phyloP scores from a whole-genome alignment of 2,329 filamentous ascomycete genomes.

The Cercospora sojina region DNA sequence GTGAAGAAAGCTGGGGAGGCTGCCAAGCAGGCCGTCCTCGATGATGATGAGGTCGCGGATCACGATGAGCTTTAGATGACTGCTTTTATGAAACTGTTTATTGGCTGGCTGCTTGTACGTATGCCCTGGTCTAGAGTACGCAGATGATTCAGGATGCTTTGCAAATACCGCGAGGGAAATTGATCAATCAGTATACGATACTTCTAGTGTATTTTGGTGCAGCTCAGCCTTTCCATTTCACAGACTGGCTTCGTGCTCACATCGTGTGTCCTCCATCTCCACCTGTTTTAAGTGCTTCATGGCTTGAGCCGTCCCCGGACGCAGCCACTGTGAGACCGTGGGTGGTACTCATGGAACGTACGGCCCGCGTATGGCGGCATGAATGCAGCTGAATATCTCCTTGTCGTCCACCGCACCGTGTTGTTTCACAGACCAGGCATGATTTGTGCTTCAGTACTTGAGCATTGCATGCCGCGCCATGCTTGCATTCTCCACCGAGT shows the following conservation, averaged over 20 bases:
- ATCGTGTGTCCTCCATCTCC: background rate
- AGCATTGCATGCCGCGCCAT: background rate
- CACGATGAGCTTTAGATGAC: constrained; percentile 75
- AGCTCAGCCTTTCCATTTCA: background rate
- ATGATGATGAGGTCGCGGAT: constrained; percentile 40
- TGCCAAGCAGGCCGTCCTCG: constrained; percentile 33
- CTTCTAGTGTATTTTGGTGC: background rate
- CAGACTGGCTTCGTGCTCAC: background rate
- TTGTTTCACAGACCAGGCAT: background rate
- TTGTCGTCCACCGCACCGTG: background rate
- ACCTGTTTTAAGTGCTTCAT: background rate
- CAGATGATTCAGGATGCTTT: background rate
- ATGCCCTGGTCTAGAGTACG: constrained; percentile 7
- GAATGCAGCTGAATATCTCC: background rate
- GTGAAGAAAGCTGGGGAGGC: constrained; percentile 42
- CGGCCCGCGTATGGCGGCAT: background rate
- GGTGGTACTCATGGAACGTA: background rate
- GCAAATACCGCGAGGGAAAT: background rate
- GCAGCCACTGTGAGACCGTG: background rate
- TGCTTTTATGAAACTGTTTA: background rate
- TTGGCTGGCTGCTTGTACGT: constrained; percentile 1
- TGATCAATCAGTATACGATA: background rate
- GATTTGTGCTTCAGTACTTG: background rate
- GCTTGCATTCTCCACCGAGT: background rate
- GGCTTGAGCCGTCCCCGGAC: background rate